phyloP scores from a whole-genome alignment of 768 basidiomycete genomes.

The Glaciozyma martinii region DNA sequence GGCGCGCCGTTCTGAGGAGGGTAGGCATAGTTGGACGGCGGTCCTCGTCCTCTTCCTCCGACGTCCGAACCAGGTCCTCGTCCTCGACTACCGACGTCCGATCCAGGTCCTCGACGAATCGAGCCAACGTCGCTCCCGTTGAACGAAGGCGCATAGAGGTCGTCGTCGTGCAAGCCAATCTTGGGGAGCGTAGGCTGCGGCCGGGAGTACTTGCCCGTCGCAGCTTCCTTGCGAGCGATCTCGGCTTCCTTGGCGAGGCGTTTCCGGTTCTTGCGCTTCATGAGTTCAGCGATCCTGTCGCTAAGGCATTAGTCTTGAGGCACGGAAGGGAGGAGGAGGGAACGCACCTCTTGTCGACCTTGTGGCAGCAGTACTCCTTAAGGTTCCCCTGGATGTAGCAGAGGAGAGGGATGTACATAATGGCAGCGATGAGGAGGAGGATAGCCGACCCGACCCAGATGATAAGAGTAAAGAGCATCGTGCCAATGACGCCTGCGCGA shows the following conservation, averaged over 20 bases:
- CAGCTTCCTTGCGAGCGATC: conserved; percentile 80
- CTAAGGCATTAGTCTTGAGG: neutral
- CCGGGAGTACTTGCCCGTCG: conserved; percentile 70
- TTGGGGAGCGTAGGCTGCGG: conserved; percentile 94
- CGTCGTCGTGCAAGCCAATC: conserved; percentile 68
- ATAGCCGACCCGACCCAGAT: conserved; percentile 78
- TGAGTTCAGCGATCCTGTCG: conserved; percentile 83
- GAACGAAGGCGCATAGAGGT: conserved; percentile 5
- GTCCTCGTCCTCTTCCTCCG: neutral
- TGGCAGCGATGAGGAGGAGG: conserved; percentile 68
- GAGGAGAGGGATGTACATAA: conserved; percentile 87
- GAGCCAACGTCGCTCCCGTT: conserved; percentile 12
- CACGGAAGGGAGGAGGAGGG: neutral
- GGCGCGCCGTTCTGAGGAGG: neutral
- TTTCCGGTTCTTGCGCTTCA: conserved; percentile 82
- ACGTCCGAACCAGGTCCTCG: conserved; percentile 4
- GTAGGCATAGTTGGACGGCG: neutral
- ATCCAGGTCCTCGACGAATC: neutral
- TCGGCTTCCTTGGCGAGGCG: conserved; percentile 70
- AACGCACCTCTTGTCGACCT: conserved; percentile 78
- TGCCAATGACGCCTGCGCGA: conserved; percentile 64
- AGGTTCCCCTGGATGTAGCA: conserved; percentile 78
- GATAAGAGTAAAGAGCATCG: conserved; percentile 80
- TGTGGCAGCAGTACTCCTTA: conserved; percentile 99
- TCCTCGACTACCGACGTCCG: neutral